Conservation (phyloP, 139 green algal species). For the Coccomyxa sp. region DNA sequence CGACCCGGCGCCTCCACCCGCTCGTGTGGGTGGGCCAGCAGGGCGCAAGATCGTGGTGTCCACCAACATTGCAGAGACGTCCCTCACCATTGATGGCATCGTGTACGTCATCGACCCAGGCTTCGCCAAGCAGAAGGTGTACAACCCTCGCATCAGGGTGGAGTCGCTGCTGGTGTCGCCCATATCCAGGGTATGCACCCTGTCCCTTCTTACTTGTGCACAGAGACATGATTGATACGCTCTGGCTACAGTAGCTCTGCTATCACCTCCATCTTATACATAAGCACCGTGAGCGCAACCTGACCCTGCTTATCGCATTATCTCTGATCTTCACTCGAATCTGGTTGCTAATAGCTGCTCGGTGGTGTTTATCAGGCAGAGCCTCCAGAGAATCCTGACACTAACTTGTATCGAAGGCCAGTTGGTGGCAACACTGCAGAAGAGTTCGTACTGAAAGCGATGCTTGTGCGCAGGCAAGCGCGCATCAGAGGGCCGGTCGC, state of each 20-base stretch:
- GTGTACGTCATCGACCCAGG: constrained; percentile 98
- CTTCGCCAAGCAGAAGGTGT: constrained; percentile 99
- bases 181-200: constrained; percentile 73
- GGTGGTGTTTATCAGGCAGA: too few relatives aligned
- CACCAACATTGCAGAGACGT: constrained; percentile 99
- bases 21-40: constrained; percentile 48
- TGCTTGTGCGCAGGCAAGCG: constrained; percentile 59
- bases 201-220: background rate
- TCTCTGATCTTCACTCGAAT: too few relatives aligned
- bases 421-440: too few relatives aligned
- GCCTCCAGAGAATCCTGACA: too few relatives aligned
- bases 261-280: background rate
- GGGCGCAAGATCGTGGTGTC: constrained; percentile 96
- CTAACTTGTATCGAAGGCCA: too few relatives aligned
- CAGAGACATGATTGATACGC: background rate
- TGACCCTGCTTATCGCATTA: background rate
- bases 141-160: constrained; percentile 96
- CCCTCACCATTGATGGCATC: constrained; percentile 98
- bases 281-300: background rate
- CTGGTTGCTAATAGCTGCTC: too few relatives aligned
- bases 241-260: background rate
- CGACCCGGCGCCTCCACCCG: constrained; percentile 64
- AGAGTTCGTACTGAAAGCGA: too few relatives aligned
- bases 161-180: constrained; percentile 97
- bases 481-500: constrained; percentile 92